Conservation (phyloP, 1,284 basidiomycete genomes). For the Pisolithus thermaeus region DNA sequence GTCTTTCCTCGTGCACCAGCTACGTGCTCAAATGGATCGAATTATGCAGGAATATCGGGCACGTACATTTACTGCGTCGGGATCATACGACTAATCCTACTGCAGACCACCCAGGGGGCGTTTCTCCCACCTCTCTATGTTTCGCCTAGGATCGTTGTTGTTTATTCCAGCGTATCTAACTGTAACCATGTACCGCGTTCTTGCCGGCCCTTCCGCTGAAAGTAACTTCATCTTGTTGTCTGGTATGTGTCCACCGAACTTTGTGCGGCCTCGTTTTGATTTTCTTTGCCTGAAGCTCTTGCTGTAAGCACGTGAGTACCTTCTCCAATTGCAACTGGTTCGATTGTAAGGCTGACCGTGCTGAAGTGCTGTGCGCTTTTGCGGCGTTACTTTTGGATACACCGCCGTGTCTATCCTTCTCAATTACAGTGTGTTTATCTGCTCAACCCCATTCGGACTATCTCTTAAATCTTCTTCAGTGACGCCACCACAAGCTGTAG, state of each 20-base stretch:
- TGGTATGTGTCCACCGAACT: slow-evolving; percentile 37
- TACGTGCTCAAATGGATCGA: background rate
- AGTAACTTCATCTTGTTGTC: slow-evolving; percentile 68
- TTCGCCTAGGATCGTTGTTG: slow-evolving; percentile 69
- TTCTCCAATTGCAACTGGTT: background rate
- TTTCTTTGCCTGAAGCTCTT: slow-evolving; percentile 38
- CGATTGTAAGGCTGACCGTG: slow-evolving; percentile 8
- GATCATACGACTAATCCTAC: slow-evolving; percentile 10
- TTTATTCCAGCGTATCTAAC: slow-evolving; percentile 77
- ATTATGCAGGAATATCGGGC: slow-evolving; percentile 47
- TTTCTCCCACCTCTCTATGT: slow-evolving; percentile 82
- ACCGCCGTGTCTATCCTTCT: slow-evolving; percentile 73
- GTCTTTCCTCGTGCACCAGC: slow-evolving; percentile 3
- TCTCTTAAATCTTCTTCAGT: slow-evolving; percentile 37
- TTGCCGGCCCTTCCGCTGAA: slow-evolving; percentile 55
- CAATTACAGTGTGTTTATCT: slow-evolving; percentile 61
- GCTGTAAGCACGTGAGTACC: slow-evolving; percentile 65
- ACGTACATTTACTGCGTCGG: slow-evolving; percentile 25
- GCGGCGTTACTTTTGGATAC: slow-evolving; percentile 72
- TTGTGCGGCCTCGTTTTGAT: slow-evolving; percentile 4
- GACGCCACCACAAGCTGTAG: slow-evolving; percentile 73
- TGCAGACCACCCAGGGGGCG: slow-evolving; percentile 63
- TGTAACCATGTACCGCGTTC: slow-evolving; percentile 62
- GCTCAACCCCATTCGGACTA: background rate
- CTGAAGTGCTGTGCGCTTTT: slow-evolving; percentile 64